Evolutionary conservation across 768 basidiomycete genomes (phyloP), one percentile per base, ranked within the genome.

Genomic region (button mushroom (Agaricus bisporus)): DNA sequence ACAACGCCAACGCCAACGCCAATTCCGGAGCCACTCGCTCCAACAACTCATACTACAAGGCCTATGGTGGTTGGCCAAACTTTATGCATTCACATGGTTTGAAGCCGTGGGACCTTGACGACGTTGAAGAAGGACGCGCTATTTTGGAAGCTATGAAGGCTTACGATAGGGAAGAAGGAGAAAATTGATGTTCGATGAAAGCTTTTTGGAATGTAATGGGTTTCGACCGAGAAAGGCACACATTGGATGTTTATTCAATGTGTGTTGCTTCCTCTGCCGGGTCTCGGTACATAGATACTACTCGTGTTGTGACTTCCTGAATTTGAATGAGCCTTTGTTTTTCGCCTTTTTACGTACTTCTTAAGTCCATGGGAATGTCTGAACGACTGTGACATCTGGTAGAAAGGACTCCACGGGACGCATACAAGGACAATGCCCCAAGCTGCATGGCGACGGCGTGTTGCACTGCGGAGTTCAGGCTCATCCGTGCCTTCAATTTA

Each of bases 71-170:
- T 8, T 48, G 47, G 47, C 49, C 39, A 10, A 54, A 51, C 32
- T 60, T 60, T 39, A 60, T 60, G 59, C 38, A 41, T 42, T 50
- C 49, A 15, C 48, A 48, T 42, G 57, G 59, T 20, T 45, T 58
- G 48, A 60, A 60, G 49, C 32, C 47, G 15, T 48, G 36, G 32
- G 47, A 48, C 18, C 17, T 6, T 37, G 47, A 48, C 5, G 47
- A 29, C 8, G 15, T 36, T 37, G 47, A 5, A 17, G 47, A 48
- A 28, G 47, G 29, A 10, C 32, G 47, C 17, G 12, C n/a, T 1
- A 48, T 48, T 37, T 4, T 32, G 15, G 47, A 35, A 14, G 29
- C 32, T 29, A 36, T 48, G n/a, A 48, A 28, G 20, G 47, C 7
- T 3, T 7, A 20, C 22, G 47, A 48, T 12, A 35, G 29, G 14